Evolutionary conservation across 495 filamentous ascomycete genomes (phyloP).

Genomic region (Bathelium albidoporum): DNA sequence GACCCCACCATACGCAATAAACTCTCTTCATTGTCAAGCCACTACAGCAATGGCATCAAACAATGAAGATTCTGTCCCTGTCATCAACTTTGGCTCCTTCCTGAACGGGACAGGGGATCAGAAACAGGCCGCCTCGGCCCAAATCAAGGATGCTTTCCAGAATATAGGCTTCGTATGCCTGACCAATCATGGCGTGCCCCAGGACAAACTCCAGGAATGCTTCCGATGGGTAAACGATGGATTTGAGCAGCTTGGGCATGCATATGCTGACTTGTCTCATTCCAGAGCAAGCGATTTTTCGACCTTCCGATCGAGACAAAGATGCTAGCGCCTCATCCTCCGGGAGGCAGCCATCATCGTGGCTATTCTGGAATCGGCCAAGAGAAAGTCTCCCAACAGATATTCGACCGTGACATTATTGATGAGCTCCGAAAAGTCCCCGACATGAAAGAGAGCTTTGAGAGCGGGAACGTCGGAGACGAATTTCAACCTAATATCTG

Average conservation of each 20-base stretch:
- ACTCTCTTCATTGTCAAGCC: neutral
- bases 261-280: neutral
- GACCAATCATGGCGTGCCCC: conserved; percentile 17
- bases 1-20: too few relatives aligned
- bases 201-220: conserved; percentile 14
- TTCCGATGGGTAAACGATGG: conserved; percentile 19
- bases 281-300: neutral
- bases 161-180: conserved; percentile 24
- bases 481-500: conserved; percentile 52
- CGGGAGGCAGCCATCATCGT: neutral
- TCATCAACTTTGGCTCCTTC: conserved; percentile 21
- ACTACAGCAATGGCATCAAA: neutral
- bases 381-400: conserved; percentile 54
- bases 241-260: too few relatives aligned
- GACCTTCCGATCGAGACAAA: neutral
- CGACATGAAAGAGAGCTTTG: conserved; percentile 53
- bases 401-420: conserved; percentile 40
- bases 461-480: conserved; percentile 52
- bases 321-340: conserved; percentile 4
- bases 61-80: conserved; percentile 14
- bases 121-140: conserved; percentile 7
- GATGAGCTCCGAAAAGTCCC: conserved; percentile 33
- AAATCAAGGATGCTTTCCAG: conserved; percentile 19
- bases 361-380: conserved; percentile 57
- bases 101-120: conserved; percentile 10